Evolutionary conservation across 352 stramenopile species (phyloP), one percentile per base, ranked within the genome.

Genomic region (Globisporangium ultimum): DNA sequence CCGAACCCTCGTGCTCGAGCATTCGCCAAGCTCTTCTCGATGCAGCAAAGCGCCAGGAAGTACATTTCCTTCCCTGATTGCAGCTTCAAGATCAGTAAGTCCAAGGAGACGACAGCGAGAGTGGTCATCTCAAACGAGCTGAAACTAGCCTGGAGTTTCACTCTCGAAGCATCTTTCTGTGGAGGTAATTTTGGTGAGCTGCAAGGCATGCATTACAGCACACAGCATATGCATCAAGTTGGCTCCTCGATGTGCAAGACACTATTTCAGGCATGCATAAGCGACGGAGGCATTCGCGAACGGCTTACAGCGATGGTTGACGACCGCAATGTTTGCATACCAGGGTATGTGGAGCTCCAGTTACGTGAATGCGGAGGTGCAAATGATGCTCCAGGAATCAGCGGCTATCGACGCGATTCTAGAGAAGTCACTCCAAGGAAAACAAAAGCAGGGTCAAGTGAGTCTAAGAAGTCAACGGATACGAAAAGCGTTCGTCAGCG

Each of bases 81-180:
- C 57, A 91, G 80, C 36, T 95, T 93, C 55, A 90, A 91, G 66
- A 76, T 93, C 18, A 90, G 82, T 50, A 84, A 71, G 52, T 81
- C 85, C 48, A 91, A 92, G 50, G 80, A 91, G 59, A 87, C 72
- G 5, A 92, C 89, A 12, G 88, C 86, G 10, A 75, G 89, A 7
- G 88, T 95, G 3, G 88, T 97, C 4, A 64, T 92, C 1, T 70
- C 81, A 10, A 80, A 91, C n/a, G 82, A 96, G 47, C 61, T 96
- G 10, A 77, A 84, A 45, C 70, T 97, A 6, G 60, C 45, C 11
- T 91, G 78, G 70, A 88, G 78, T 54, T 97, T 94, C 46, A 97
- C 89, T 12, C 69, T 97, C 0, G 89, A 97, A 60, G 84, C 78
- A 2, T 95, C 84, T 1, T 97, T 97, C 53, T 95, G 87, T 53